These are phyloP conservation scores for Fraxinus baroniana DNA, from an alignment of 305 asterid genomes.

Conservation along the genomic window DNA sequence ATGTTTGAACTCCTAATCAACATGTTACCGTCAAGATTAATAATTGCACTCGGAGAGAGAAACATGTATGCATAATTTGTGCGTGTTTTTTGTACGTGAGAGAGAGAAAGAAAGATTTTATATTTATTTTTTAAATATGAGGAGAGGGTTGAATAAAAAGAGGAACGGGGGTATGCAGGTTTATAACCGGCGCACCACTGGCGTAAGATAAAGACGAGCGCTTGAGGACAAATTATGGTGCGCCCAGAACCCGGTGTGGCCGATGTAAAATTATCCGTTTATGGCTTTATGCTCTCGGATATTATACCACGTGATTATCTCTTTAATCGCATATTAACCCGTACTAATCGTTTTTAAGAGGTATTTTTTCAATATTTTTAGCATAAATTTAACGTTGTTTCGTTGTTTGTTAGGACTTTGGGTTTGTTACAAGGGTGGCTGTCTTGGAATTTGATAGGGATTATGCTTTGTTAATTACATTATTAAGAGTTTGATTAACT, in stretches of 20 bases:
- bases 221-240: conserved; percentile 16
- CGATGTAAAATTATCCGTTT: conserved; percentile 18
- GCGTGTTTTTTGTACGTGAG: background rate
- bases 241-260: conserved; percentile 14
- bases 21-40: conserved; percentile 1
- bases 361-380: background rate
- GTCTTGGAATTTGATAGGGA: background rate
- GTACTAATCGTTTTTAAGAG: background rate
- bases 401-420: background rate
- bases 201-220: conserved; percentile 38
- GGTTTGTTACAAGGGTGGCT: background rate
- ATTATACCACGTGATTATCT: conserved; percentile 20
- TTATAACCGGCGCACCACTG: conserved; percentile 40
- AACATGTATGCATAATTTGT: background rate
- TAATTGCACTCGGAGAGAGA: background rate
- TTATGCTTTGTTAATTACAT: conserved; percentile 19
- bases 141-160: background rate
- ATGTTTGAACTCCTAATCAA: conserved; percentile 23
- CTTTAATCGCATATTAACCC: background rate
- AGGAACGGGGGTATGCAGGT: conserved; percentile 27
- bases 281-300: conserved; percentile 23
- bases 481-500: background rate
- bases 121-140: background rate
- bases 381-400: background rate
- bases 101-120: background rate